Conservation (phyloP, 495 filamentous ascomycete species). For the Penicillium flavigenum region DNA sequence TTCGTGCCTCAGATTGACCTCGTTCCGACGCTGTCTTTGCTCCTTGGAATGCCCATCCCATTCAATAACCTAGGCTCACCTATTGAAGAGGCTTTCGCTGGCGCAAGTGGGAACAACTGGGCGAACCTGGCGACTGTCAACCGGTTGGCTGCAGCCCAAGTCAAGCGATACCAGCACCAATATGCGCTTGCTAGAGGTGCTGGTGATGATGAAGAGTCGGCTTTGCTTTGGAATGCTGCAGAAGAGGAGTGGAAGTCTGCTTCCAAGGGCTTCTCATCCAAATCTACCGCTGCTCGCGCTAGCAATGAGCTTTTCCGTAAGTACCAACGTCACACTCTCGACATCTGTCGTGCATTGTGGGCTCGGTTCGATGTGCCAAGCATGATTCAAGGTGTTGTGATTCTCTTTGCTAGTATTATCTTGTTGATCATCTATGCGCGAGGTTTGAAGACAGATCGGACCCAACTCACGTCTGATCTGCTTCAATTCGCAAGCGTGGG, state of each 20-base stretch:
- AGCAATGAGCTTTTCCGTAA: constrained; percentile 61
- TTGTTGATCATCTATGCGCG: constrained; percentile 71
- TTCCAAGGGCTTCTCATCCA: constrained; percentile 39
- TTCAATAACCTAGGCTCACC: constrained; percentile 97
- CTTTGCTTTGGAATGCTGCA: constrained; percentile 58
- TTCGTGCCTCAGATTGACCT: constrained; percentile 94
- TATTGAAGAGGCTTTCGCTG: constrained; percentile 90
- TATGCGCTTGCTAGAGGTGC: constrained; percentile 63
- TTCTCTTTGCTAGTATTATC: constrained; percentile 65
- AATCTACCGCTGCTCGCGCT: constrained; percentile 34
- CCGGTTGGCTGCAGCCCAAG: constrained; percentile 77
- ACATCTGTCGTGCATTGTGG: constrained; percentile 83
- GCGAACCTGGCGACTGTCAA: constrained; percentile 72
- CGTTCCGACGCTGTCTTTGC: constrained; percentile 83
- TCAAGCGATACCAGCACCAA: constrained; percentile 78
- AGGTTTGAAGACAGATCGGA: constrained; percentile 50
- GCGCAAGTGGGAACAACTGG: constrained; percentile 64
- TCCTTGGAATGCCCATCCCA: constrained; percentile 88
- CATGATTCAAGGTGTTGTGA: constrained; percentile 74
- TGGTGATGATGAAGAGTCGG: constrained; percentile 57
- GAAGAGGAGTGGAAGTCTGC: constrained; percentile 44
- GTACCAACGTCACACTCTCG: constrained; percentile 76
- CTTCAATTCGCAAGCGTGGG: constrained; percentile 46
- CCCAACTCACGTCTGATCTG: constrained; percentile 52
- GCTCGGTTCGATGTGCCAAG: constrained; percentile 82